A percentile compares a stretch with the other conserved stretches of the same genome.
Evolutionary conservation across 495 filamentous ascomycete genomes (phyloP).

Genomic region (Xylaria nigripes): DNA sequence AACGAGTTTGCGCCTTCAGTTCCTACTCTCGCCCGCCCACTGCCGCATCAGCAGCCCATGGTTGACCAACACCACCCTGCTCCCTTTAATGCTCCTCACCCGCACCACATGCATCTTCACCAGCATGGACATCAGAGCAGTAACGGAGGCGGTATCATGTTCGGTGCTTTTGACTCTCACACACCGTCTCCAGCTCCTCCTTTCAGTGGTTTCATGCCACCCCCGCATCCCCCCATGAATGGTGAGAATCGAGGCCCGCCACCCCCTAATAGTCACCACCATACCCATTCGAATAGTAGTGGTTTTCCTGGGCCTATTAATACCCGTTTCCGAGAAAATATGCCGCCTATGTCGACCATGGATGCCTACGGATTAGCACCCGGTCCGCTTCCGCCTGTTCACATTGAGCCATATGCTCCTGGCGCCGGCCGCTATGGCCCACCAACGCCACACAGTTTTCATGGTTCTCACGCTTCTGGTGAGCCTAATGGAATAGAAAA

Average conservation of each 20-base stretch:
- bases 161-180: conserved; percentile 39
- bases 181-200: conserved; percentile 41
- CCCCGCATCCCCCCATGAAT: conserved; percentile 25
- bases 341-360: conserved; percentile 13
- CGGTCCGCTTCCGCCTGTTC: conserved; percentile 27
- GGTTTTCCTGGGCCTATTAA: conserved; percentile 27
- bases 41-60: conserved; percentile 11
- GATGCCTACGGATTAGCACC: conserved; percentile 28
- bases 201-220: conserved; percentile 27
- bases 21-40: conserved; percentile 9
- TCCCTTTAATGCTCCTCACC: conserved; percentile 13
- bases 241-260: conserved; percentile 27
- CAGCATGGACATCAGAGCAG: conserved; percentile 34
- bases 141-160: conserved; percentile 37
- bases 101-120: conserved; percentile 14
- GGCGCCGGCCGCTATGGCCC: conserved; percentile 32
- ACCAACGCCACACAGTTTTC: conserved; percentile 46
- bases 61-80: conserved; percentile 15
- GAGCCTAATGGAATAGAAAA: conserved; percentile 31
- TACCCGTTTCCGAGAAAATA: conserved; percentile 21
- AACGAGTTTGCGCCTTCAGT: conserved; percentile 13
- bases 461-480: conserved; percentile 44
- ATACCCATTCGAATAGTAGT: conserved; percentile 22
- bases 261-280: conserved; percentile 23
- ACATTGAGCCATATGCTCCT: conserved; percentile 32